Percentiles rank a stretch among this genome's conserved stretches.
These are phyloP conservation scores for Epichloe amarillans DNA, from an alignment of 2,329 filamentous ascomycete genomes.

Conservation along the genomic window DNA sequence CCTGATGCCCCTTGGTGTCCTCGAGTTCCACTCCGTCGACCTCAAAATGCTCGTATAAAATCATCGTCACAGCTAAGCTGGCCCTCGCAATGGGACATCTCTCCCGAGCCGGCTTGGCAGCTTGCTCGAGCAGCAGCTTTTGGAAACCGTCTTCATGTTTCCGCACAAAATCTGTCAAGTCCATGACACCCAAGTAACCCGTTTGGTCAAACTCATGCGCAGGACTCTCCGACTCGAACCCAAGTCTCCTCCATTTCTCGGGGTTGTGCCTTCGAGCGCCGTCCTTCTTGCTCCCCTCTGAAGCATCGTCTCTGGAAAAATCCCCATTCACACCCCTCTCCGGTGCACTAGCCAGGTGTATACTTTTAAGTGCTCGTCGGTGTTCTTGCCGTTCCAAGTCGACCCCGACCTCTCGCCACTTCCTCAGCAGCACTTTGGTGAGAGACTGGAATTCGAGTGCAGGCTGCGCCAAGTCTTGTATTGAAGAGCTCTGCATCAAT, in stretches of 20 bases:
- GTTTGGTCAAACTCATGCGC: constrained; percentile 72
- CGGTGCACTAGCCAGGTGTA: constrained; percentile 72
- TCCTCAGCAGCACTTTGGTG: constrained; percentile 74
- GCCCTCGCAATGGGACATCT: constrained; percentile 80
- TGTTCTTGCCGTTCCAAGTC: constrained; percentile 84
- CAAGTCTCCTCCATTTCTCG: constrained; percentile 84
- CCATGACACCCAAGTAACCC: constrained; percentile 94
- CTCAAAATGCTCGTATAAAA: constrained; percentile 91
- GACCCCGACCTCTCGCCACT: constrained; percentile 76
- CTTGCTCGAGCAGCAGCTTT: constrained; percentile 83
- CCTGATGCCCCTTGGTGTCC: constrained; percentile 62
- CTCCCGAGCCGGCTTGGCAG: constrained; percentile 53
- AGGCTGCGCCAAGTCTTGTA: constrained; percentile 82
- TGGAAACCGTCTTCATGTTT: constrained; percentile 89
- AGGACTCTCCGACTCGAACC: constrained; percentile 84
- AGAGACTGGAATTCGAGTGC: constrained; percentile 86
- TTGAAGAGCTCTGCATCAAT: constrained; percentile 85
- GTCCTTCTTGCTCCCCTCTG: constrained; percentile 35
- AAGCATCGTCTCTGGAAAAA: constrained; percentile 22
- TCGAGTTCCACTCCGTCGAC: constrained; percentile 74
- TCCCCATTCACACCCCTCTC: constrained; percentile 33
- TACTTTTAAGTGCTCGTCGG: constrained; percentile 67
- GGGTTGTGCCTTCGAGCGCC: constrained; percentile 60
- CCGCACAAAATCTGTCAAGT: constrained; percentile 82
- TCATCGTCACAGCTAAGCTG: constrained; percentile 73